These are phyloP conservation scores for Hawksworthiomyces lignivorus DNA, from an alignment of 2,329 filamentous ascomycete genomes.

Conservation along the genomic window DNA sequence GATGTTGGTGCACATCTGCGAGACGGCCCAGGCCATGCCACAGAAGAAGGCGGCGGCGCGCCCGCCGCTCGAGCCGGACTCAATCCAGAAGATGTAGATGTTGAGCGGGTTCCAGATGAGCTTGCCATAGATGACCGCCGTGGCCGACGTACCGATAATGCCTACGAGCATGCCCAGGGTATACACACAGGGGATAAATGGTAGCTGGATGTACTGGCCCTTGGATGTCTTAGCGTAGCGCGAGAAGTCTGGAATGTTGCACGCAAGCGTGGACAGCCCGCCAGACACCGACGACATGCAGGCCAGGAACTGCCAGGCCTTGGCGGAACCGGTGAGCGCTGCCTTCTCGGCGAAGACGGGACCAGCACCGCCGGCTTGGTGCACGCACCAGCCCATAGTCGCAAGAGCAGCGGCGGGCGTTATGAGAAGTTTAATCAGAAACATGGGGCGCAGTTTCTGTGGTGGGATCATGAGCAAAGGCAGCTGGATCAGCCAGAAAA, in stretches of 20 bases:
- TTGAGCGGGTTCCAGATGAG: slow-evolving; percentile 15
- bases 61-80: slow-evolving; percentile 2
- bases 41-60: slow-evolving; percentile 17
- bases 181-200: slow-evolving; percentile 30
- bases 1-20: slow-evolving; percentile 15
- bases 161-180: slow-evolving; percentile 22
- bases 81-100: slow-evolving; percentile 12
- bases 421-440: slow-evolving; percentile 26
- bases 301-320: slow-evolving; percentile 25
- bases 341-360: slow-evolving; percentile 2
- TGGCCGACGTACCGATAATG: slow-evolving; percentile 32
- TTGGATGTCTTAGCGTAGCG: slow-evolving; percentile 29
- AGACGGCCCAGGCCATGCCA: slow-evolving; percentile 13
- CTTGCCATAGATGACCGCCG: slow-evolving; percentile 32
- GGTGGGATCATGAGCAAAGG: slow-evolving; percentile 21
- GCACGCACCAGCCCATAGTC: slow-evolving; percentile 68
- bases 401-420: slow-evolving; percentile 5
- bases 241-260: slow-evolving; percentile 37
- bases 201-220: slow-evolving; percentile 32
- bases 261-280: slow-evolving; percentile 37
- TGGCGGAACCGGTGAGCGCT: neutral
- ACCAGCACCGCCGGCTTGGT: slow-evolving; percentile 36
- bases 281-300: slow-evolving; percentile 18
- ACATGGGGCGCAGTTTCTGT: slow-evolving; percentile 19
- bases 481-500: slow-evolving; percentile 18